Conservation (phyloP, 768 basidiomycete species). For the Xanthoconium stramineum region DNA sequence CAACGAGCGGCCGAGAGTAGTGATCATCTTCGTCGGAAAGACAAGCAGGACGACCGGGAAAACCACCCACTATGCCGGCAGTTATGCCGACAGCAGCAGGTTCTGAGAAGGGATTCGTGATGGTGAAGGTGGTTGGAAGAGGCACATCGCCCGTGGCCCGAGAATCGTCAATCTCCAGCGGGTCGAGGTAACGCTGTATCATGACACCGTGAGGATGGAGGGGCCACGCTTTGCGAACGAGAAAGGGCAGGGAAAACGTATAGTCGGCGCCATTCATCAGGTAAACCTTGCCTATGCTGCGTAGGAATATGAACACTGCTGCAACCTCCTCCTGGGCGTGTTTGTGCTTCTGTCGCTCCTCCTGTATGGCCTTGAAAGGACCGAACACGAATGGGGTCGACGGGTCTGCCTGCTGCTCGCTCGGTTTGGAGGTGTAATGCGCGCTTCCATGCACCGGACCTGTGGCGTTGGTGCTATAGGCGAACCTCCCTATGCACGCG, state of each 20-base stretch:
- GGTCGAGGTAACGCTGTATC: conserved; percentile 71
- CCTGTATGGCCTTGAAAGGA: conserved; percentile 39
- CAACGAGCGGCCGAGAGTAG: conserved; percentile 46
- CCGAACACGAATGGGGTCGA: conserved; percentile 35
- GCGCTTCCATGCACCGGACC: conserved; percentile 26
- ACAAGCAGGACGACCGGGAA: conserved; percentile 28
- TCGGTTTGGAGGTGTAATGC: conserved; percentile 26
- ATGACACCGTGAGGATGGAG: conserved; percentile 75
- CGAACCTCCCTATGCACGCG: conserved; percentile 75
- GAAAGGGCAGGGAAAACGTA: conserved; percentile 77
- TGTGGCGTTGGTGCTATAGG: conserved; percentile 41
- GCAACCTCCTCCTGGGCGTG: conserved; percentile 39
- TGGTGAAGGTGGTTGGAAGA: conserved; percentile 77
- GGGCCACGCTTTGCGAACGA: conserved; percentile 77
- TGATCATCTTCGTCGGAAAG: conserved; percentile 57
- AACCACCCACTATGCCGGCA: conserved; percentile 51
- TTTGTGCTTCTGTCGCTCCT: conserved; percentile 40
- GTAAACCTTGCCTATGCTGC: conserved; percentile 71
- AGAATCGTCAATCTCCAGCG: conserved; percentile 63
- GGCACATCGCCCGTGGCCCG: conserved; percentile 60
- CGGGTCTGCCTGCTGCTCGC: conserved; percentile 15
- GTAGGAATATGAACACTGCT: conserved; percentile 74
- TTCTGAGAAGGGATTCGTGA: conserved; percentile 76
- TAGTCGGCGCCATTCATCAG: conserved; percentile 69
- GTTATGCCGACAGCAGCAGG: conserved; percentile 69